phyloP scores from a whole-genome alignment of 352 stramenopile genomes.

The Phytophthora gonapodyides region DNA sequence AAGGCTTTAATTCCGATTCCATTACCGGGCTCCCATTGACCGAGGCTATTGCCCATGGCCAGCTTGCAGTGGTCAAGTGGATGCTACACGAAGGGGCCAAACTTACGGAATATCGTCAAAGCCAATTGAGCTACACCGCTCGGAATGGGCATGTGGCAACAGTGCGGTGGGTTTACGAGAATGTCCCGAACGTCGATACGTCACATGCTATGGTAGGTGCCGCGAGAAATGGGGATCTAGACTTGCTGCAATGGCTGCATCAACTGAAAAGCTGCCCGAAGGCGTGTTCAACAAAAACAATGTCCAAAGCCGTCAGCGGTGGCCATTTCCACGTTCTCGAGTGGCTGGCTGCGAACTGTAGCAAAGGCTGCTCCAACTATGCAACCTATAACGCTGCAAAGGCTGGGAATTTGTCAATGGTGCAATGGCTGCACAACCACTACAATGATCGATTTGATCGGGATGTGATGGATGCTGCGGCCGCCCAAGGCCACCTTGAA shows the following conservation, averaged over 20 bases:
- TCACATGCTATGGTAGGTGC: not conserved
- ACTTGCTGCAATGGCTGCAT: not conserved
- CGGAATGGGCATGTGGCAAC: too few relatives aligned
- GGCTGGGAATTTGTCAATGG: not conserved
- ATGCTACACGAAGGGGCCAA: not conserved
- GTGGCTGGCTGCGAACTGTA: not conserved
- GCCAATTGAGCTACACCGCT: too few relatives aligned
- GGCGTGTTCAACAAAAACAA: not conserved
- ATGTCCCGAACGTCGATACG: not conserved
- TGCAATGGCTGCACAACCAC: not conserved
- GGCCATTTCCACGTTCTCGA: not conserved
- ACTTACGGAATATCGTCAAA: too few relatives aligned
- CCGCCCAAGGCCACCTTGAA: not conserved
- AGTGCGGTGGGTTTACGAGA: too few relatives aligned
- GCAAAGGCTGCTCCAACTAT: not conserved
- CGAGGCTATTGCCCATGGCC: not conserved
- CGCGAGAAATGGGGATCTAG: not conserved
- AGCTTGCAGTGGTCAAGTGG: conserved; percentile 3
- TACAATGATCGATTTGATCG: not conserved
- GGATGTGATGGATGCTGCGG: not conserved
- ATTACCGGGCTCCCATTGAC: too few relatives aligned
- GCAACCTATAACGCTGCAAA: not conserved
- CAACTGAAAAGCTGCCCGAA: not conserved
- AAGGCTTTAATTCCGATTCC: not conserved
- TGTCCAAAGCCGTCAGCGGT: not conserved